These are phyloP conservation scores for Thozetella sp. DNA, from an alignment of 495 filamentous ascomycete species.

Conservation along the genomic window DNA sequence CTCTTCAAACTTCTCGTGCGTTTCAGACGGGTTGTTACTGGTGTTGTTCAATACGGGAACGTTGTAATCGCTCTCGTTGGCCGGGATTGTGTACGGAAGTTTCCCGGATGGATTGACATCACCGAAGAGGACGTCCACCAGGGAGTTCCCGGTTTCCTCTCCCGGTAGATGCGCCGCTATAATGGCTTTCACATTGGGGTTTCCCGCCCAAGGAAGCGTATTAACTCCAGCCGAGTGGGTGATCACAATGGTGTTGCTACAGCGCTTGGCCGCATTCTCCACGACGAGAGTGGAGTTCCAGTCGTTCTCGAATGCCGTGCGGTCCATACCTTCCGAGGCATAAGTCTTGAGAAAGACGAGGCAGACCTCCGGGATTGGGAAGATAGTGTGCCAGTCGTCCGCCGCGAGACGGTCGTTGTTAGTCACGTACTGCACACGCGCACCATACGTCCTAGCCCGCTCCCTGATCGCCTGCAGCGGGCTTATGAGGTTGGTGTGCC, in stretches of 20 bases:
- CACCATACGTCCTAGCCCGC: conserved; percentile 48
- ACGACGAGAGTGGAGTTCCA: conserved; percentile 76
- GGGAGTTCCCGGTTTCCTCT: conserved; percentile 85
- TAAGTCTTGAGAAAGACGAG: conserved; percentile 70
- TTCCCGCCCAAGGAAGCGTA: conserved; percentile 75
- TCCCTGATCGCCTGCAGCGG: conserved; percentile 57
- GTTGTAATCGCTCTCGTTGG: conserved; percentile 77
- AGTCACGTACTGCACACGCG: conserved; percentile 27
- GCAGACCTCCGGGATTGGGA: conserved; percentile 56
- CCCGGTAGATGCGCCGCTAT: conserved; percentile 89
- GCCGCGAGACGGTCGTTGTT: conserved; percentile 54
- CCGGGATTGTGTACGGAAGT: conserved; percentile 90
- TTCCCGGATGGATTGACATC: conserved; percentile 79
- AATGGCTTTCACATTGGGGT: conserved; percentile 76
- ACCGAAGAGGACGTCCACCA: conserved; percentile 85
- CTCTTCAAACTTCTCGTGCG: conserved; percentile 69
- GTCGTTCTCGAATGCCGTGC: conserved; percentile 68
- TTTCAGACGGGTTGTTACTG: conserved; percentile 39
- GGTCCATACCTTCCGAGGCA: conserved; percentile 67
- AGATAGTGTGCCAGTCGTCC: conserved; percentile 42
- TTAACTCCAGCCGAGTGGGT: conserved; percentile 92
- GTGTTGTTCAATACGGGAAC: conserved; percentile 25
- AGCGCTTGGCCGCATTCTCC: conserved; percentile 58
- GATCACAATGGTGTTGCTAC: conserved; percentile 77
- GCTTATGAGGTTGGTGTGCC: conserved; percentile 58